Evolutionary conservation across 2,329 filamentous ascomycete species (phyloP).

Genomic region (Exutisphaerella laricina): DNA sequence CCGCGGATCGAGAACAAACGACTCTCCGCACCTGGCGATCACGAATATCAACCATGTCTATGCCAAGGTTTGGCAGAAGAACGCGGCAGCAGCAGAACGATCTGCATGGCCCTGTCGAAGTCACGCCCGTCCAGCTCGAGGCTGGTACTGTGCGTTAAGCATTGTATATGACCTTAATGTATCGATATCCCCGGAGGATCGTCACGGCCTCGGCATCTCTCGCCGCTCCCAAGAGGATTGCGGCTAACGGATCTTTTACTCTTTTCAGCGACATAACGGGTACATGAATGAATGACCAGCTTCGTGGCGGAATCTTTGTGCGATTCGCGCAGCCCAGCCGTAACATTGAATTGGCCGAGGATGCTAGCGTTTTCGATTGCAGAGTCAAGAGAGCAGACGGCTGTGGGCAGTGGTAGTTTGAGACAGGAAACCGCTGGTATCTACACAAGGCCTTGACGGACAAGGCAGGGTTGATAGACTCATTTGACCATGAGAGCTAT

Average conservation of each 20-base stretch:
- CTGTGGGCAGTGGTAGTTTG: too few relatives aligned
- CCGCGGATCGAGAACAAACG: slow-evolving; percentile 9
- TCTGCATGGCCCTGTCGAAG: slow-evolving; percentile 19
- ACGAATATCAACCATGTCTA: slow-evolving; percentile 20
- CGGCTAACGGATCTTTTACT: not conserved
- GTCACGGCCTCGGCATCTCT: not conserved
- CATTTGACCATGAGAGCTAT: too few relatives aligned
- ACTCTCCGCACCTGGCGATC: slow-evolving; percentile 21
- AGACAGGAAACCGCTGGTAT: too few relatives aligned
- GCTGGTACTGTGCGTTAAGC: slow-evolving; percentile 23
- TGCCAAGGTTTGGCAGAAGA: slow-evolving; percentile 27
- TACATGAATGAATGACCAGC: not conserved
- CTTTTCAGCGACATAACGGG: not conserved
- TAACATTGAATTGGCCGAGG: too few relatives aligned
- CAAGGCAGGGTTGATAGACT: too few relatives aligned
- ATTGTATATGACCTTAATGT: not conserved
- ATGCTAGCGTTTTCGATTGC: too few relatives aligned
- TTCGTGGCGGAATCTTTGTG: too few relatives aligned
- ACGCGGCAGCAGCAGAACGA: slow-evolving; percentile 8
- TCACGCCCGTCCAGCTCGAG: slow-evolving; percentile 26
- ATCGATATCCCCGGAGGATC: not conserved
- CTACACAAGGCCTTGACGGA: too few relatives aligned
- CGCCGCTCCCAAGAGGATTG: not conserved
- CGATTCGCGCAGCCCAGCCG: too few relatives aligned
- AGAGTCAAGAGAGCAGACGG: too few relatives aligned